These are phyloP conservation scores for Leishmania guyanensis DNA, from an alignment of 208 protist species.

Conservation along the genomic window DNA sequence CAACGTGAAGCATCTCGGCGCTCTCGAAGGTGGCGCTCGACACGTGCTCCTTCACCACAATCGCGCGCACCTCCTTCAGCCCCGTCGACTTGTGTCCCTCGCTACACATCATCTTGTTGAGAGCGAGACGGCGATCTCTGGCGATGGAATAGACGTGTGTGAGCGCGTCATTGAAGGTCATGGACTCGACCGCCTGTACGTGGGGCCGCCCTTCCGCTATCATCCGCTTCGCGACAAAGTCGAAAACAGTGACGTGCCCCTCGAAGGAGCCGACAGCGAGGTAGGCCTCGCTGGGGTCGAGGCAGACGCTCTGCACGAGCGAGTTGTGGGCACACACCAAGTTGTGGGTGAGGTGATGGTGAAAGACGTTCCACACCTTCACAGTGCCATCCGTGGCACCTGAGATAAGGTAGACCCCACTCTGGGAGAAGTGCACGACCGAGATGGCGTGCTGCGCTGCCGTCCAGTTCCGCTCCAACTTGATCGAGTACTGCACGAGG, in stretches of 20 bases:
- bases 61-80: constrained; percentile 55
- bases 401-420: constrained; percentile 72
- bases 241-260: constrained; percentile 82
- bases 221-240: constrained; percentile 76
- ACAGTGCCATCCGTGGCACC: constrained; percentile 84
- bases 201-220: constrained; percentile 59
- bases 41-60: constrained; percentile 85
- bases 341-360: constrained; percentile 92
- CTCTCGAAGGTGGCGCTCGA: constrained; percentile 66
- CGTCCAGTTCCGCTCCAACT: constrained; percentile 72
- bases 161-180: constrained; percentile 51
- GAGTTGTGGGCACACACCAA: constrained; percentile 50
- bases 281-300: constrained; percentile 62
- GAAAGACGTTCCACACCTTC: constrained; percentile 90
- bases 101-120: constrained; percentile 31
- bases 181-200: constrained; percentile 81
- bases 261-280: constrained; percentile 83
- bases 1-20: constrained; percentile 58
- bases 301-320: constrained; percentile 67
- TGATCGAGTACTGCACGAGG: constrained; percentile 37
- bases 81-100: constrained; percentile 19
- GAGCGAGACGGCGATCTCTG: constrained; percentile 76
- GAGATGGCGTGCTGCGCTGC: constrained; percentile 89
- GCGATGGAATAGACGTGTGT: constrained; percentile 69
- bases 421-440: constrained; percentile 70